A percentile compares a stretch with the other conserved stretches of the same genome.
Conservation (phyloP, 192 early-diverging fungal genomes). For the Glomus cerebriforme region DNA sequence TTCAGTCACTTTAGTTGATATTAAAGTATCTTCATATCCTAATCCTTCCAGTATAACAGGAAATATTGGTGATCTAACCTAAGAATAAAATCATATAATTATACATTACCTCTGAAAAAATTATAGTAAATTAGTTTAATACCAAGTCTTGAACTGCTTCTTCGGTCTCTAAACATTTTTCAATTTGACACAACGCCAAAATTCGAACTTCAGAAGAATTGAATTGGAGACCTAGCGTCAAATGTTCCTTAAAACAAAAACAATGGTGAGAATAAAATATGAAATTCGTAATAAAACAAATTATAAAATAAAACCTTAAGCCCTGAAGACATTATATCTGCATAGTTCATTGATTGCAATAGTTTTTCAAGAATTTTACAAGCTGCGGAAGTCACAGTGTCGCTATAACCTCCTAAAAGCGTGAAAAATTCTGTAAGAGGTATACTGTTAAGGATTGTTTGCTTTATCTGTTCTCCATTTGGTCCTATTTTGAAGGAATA, state of each 20-base stretch:
- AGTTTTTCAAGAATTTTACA: conserved; percentile 40
- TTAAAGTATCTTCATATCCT: conserved; percentile 38
- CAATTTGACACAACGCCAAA: conserved; percentile 44
- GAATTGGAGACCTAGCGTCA: conserved; percentile 38
- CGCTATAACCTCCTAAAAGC: conserved; percentile 18
- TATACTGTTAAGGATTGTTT: conserved; percentile 22
- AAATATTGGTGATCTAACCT: conserved; percentile 41
- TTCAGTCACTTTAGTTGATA: conserved; percentile 34
- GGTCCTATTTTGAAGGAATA: neutral
- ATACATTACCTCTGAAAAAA: neutral
- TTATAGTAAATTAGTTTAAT: conserved; percentile 19
- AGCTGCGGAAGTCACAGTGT: conserved; percentile 17
- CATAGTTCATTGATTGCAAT: conserved; percentile 34
- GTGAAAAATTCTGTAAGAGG: conserved; percentile 30
- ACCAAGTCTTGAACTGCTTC: conserved; percentile 36
- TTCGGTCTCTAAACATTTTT: conserved; percentile 43
- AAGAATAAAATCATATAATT: neutral
- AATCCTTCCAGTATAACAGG: conserved; percentile 35
- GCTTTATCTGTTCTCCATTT: neutral
- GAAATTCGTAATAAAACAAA: neutral
- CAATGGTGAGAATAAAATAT: neutral
- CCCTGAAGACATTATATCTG: conserved; percentile 13
- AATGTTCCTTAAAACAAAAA: conserved; percentile 26
- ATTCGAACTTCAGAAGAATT: conserved; percentile 43
- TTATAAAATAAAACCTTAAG: conserved; percentile 29